Evolutionary conservation across 164 flowering plant genomes (phyloP), one percentile per base, ranked within the genome.

Genomic region (Cinnamomum chago): DNA sequence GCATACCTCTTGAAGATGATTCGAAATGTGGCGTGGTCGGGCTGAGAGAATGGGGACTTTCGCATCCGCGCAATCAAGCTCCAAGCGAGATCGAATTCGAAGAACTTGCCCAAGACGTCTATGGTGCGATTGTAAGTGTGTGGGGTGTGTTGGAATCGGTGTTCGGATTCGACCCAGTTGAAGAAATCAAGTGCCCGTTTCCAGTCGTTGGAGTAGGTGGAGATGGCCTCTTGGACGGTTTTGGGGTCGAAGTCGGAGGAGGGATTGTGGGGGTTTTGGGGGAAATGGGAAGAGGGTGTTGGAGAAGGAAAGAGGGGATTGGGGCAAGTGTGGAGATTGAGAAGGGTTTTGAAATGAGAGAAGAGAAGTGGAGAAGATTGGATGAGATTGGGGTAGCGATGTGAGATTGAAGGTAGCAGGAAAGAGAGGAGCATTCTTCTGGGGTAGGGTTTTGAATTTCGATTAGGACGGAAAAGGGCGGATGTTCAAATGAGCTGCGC

Each of bases 91-190:
- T 88, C 87, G 68, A 92, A 95, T 80, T 95, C 95, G 69, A 90
- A 92, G 77, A 82, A 89, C 88, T 93, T 95, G 67, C 96, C 99
- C 62, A 91, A 73, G 22, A 93, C 79, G 75, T 92, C 96, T 5
- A 95, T 85, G 83, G 91, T 83, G 18, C 78, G 78, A 72, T 95
- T 95, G 82, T 79, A 90, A 1, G 95, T 89, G 6, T 85, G 84
- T 20, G 86, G 78, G 50, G 81, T 87, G 87, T 93, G 99, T 7
- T 69, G 58, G 78, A 88, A 90, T 10, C 73, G 74, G 73, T 68
- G 68, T 10, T 84, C 76, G 2, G 76, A 66, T 55, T 89, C 87
- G 20, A 83, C 88, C 99, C 99, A 95, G 58, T 86, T 83, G 88
- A 93, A 93, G 87, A 93, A 95, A 24, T 93, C 97, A 24, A 88